Conservation (phyloP, 2,329 filamentous ascomycete genomes). For the Sphaerulina musiva region DNA sequence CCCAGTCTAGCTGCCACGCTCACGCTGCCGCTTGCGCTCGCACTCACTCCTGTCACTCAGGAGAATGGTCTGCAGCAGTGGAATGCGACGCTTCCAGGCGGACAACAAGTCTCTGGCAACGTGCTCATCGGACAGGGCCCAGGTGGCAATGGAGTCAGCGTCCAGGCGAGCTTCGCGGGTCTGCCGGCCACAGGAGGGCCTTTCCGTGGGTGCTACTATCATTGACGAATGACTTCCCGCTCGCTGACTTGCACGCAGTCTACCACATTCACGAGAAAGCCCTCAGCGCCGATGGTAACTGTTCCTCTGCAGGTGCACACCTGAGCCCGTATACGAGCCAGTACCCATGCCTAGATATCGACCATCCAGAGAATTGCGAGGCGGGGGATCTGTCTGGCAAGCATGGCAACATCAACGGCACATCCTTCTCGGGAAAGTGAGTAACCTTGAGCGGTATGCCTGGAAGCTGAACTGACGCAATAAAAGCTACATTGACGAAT, state of each 20-base stretch:
- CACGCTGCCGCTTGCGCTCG: not conserved
- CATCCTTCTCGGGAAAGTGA: conserved; percentile 30
- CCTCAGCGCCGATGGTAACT: conserved; percentile 40
- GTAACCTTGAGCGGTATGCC: not conserved
- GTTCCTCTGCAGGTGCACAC: conserved; percentile 38
- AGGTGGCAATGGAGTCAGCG: conserved; percentile 36
- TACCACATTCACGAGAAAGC: conserved; percentile 44
- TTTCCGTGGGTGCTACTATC: conserved; percentile 34
- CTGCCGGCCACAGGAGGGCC: conserved; percentile 40
- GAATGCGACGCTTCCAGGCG: conserved; percentile 13
- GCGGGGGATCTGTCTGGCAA: conserved; percentile 44
- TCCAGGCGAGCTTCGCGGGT: conserved; percentile 37
- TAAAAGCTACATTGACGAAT: conserved; percentile 45
- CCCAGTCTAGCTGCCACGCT: not conserved
- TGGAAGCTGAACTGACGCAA: not conserved
- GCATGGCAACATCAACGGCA: conserved; percentile 36
- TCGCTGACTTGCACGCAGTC: conserved; percentile 24
- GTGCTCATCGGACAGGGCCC: conserved; percentile 13
- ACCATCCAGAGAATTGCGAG: conserved; percentile 37
- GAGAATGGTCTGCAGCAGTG: conserved; percentile 9
- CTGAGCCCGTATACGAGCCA: conserved; percentile 42
- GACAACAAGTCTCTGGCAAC: conserved; percentile 11
- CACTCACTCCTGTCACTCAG: conserved; percentile 10
- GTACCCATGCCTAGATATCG: conserved; percentile 34
- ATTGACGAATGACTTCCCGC: not conserved